Conservation (phyloP, 352 stramenopile species). For the Albugo candida region DNA sequence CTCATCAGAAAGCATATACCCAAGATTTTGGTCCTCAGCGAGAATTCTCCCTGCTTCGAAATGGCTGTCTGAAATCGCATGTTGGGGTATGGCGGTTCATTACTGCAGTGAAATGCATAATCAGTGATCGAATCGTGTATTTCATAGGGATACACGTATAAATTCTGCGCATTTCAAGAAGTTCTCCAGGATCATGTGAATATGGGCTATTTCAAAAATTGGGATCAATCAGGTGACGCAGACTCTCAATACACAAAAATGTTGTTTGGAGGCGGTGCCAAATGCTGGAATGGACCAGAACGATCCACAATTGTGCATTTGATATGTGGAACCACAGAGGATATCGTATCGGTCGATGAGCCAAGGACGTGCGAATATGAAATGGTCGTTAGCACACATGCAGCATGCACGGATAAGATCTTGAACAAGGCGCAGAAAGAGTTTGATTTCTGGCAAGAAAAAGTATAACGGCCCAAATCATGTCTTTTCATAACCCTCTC, state of each 20-base stretch:
- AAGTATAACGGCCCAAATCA: too few relatives aligned
- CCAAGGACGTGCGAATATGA: conserved; percentile 71
- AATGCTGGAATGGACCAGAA: conserved; percentile 78
- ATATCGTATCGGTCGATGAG: conserved; percentile 59
- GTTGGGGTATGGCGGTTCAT: conserved; percentile 29
- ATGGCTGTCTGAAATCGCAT: conserved; percentile 53
- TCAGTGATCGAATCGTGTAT: background rate
- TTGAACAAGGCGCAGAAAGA: too few relatives aligned
- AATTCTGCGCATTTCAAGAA: conserved; percentile 67
- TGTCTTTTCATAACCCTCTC: too few relatives aligned
- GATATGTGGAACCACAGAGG: conserved; percentile 39
- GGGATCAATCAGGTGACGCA: conserved; percentile 7
- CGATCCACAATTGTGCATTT: conserved; percentile 59
- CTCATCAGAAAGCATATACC: conserved; percentile 16
- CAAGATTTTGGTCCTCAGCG: conserved; percentile 49
- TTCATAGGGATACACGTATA: conserved; percentile 71
- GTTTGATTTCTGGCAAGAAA: too few relatives aligned
- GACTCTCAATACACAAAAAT: conserved; percentile 7
- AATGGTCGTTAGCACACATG: too few relatives aligned
- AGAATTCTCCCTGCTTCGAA: conserved; percentile 54
- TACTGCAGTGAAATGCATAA: background rate
- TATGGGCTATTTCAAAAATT: conserved; percentile 60
- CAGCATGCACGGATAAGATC: conserved; percentile 1
- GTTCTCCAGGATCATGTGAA: conserved; percentile 61
- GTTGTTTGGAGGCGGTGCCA: conserved; percentile 44